phyloP scores from a whole-genome alignment of 1,284 basidiomycete species.

The Austroboletus niveus region DNA sequence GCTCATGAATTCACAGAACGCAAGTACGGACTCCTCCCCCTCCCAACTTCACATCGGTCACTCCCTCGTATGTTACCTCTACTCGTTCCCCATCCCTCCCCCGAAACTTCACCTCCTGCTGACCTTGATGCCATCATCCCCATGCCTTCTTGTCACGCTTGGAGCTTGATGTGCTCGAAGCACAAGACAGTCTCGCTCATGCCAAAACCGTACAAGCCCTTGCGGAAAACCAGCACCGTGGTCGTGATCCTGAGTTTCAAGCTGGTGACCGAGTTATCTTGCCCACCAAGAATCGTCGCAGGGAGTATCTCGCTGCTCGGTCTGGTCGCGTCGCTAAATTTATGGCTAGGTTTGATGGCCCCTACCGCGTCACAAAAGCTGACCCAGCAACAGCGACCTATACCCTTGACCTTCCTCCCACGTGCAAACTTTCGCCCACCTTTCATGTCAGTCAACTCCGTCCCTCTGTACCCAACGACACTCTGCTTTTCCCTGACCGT shows the following conservation, averaged over 20 bases:
- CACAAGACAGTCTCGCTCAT: background rate
- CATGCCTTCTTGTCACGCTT: background rate
- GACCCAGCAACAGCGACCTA: background rate
- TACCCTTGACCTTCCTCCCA: background rate
- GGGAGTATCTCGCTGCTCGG: no score
- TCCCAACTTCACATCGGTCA: constrained; percentile 32
- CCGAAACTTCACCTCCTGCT: no score
- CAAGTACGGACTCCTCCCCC: constrained; percentile 34
- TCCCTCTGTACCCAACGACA: background rate
- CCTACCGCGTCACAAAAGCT: no score
- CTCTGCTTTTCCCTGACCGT: background rate
- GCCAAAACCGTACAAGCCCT: background rate
- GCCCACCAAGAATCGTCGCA: no score
- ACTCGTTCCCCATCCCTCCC: background rate
- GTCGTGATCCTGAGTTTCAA: background rate
- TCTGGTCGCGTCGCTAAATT: no score
- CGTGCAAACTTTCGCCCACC: background rate
- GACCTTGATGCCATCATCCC: background rate
- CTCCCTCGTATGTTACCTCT: background rate
- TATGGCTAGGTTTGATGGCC: no score
- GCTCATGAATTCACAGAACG: constrained; percentile 37
- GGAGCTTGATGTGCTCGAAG: background rate
- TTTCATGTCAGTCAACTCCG: background rate
- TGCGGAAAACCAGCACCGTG: background rate
- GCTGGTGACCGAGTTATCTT: no score